phyloP scores from a whole-genome alignment of 2,329 filamentous ascomycete genomes.

The Curvularia verruculosa region DNA sequence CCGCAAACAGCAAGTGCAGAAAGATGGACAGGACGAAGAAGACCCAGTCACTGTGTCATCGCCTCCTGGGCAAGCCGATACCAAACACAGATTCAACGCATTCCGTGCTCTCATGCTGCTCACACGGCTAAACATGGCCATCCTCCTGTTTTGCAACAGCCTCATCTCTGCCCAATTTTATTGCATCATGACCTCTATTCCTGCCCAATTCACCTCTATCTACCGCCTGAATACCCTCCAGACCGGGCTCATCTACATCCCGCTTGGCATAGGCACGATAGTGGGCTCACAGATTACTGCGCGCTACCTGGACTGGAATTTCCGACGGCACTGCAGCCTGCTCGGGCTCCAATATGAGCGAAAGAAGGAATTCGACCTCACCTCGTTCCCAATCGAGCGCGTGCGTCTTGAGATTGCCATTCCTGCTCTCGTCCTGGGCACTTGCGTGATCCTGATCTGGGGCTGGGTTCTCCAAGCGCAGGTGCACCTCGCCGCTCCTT shows the following conservation, averaged over 20 bases:
- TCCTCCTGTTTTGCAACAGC: not conserved
- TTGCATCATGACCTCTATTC: constrained; percentile 1
- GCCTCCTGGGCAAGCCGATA: not conserved
- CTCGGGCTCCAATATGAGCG: not conserved
- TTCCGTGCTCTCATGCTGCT: not conserved
- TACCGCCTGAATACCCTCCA: not conserved
- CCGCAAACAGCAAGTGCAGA: not conserved
- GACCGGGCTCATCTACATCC: not conserved
- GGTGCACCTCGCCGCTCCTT: not conserved
- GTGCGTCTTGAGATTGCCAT: not conserved
- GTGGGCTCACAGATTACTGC: constrained; percentile 1
- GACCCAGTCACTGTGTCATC: not conserved
- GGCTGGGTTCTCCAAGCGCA: not conserved
- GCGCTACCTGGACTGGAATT: not conserved
- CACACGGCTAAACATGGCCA: not conserved
- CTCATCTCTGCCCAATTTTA: constrained; percentile 3
- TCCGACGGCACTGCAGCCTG: not conserved
- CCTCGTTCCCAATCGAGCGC: not conserved
- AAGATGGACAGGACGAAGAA: not conserved
- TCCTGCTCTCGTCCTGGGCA: not conserved
- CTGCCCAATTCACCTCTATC: not conserved
- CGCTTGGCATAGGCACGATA: not conserved
- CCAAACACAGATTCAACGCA: not conserved
- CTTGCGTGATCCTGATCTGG: not conserved
- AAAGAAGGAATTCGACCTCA: not conserved